Percentiles rank a stretch among this genome's conserved stretches.
Evolutionary conservation across 371 early-diverging fungal genomes (phyloP).

Genomic region (Batrachochytrium dendrobatidis): DNA sequence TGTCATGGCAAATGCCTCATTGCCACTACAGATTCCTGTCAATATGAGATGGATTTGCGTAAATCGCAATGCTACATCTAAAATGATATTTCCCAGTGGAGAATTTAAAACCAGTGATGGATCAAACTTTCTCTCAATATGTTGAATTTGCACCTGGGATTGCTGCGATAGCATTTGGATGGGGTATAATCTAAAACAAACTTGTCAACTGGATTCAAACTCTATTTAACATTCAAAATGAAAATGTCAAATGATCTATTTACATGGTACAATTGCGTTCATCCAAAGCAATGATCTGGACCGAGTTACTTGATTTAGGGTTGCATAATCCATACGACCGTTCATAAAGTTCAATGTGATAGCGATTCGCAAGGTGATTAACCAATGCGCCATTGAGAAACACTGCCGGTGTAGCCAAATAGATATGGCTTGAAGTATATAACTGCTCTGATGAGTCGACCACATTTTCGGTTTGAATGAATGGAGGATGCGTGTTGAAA

Average conservation of each 20-base stretch:
- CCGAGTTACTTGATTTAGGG: background rate
- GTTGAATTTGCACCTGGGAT: background rate
- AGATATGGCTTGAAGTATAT: background rate
- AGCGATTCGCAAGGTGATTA: background rate
- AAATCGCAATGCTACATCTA: conserved; percentile 1
- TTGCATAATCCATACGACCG: background rate
- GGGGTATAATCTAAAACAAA: background rate
- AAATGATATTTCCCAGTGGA: background rate
- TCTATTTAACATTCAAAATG: background rate
- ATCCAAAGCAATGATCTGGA: background rate
- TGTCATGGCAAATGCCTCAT: background rate
- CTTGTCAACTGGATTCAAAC: background rate
- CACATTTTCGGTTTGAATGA: background rate
- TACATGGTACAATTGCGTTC: conserved; percentile 2
- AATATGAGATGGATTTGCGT: background rate
- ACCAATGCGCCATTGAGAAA: background rate
- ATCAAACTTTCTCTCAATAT: background rate
- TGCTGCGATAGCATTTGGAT: background rate
- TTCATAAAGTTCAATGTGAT: background rate
- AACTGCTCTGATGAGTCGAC: background rate
- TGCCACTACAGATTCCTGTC: background rate
- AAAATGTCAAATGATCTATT: background rate
- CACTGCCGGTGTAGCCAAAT: background rate
- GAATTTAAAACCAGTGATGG: background rate
- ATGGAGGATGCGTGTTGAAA: background rate